Evolutionary conservation across 768 basidiomycete genomes (phyloP).

Genomic region (Calocera cornea): DNA sequence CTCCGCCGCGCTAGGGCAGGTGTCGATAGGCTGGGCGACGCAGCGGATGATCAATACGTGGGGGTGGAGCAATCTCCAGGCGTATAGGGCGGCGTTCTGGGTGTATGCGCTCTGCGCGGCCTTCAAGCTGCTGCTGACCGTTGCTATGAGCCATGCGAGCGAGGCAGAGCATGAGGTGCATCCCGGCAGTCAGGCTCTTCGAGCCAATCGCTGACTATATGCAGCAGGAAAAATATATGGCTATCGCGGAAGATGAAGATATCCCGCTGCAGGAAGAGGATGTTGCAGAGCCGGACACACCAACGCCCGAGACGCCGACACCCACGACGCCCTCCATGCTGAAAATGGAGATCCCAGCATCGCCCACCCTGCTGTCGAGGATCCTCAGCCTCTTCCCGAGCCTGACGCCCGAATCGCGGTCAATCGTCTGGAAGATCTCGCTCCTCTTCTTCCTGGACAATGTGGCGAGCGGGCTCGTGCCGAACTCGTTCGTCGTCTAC

Average conservation of each 20-base stretch:
- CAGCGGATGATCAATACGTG: slow-evolving; percentile 5
- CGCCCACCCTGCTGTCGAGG: neutral
- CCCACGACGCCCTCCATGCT: neutral
- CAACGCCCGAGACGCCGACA: neutral
- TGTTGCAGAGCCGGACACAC: neutral
- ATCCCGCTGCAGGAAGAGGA: neutral
- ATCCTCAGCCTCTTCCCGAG: slow-evolving; percentile 10
- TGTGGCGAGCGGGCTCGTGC: slow-evolving; percentile 18
- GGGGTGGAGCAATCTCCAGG: slow-evolving; percentile 14
- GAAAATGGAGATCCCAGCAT: neutral
- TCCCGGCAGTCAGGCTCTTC: too few species aligned
- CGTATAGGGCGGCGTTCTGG: slow-evolving; percentile 17
- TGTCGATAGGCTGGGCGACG: slow-evolving; percentile 12
- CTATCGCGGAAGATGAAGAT: neutral
- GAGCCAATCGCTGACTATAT: neutral
- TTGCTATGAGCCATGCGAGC: slow-evolving; percentile 8
- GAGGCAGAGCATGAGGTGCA: slow-evolving; percentile 8
- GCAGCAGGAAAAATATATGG: slow-evolving; percentile 5
- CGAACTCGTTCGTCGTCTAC: slow-evolving; percentile 16
- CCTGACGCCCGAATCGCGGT: slow-evolving; percentile 14
- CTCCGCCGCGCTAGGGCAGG: slow-evolving; percentile 17
- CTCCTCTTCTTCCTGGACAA: slow-evolving; percentile 16
- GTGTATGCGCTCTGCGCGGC: slow-evolving; percentile 16
- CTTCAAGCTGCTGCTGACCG: slow-evolving; percentile 11
- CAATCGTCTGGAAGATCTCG: slow-evolving; percentile 18